Evolutionary conservation across 495 filamentous ascomycete species (phyloP).

Genomic region (Xylaria nigripes): DNA sequence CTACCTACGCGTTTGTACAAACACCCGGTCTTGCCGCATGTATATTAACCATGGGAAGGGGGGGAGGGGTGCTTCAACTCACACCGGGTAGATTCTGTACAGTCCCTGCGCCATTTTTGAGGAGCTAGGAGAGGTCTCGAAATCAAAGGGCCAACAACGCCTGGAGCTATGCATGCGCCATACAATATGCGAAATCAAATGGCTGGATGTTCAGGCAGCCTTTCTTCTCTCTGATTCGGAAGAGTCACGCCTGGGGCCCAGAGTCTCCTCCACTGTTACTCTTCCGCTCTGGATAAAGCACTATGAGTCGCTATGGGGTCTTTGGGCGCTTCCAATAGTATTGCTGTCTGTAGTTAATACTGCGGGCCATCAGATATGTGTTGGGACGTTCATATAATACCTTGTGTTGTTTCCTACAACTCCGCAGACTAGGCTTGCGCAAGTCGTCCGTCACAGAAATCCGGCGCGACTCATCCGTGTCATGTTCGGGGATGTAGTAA

Average conservation of each 20-base stretch:
- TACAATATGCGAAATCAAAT: constrained; percentile 13
- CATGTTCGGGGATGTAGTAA: constrained; percentile 91
- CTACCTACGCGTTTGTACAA: neutral
- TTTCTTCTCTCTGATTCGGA: neutral
- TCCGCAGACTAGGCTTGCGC: constrained; percentile 77
- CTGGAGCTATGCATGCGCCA: constrained; percentile 21
- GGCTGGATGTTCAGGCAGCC: neutral
- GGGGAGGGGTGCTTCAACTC: too few species aligned
- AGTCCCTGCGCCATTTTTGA: neutral
- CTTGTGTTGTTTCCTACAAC: constrained; percentile 93
- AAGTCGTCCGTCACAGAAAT: constrained; percentile 78
- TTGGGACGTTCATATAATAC: constrained; percentile 36
- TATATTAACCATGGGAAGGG: too few species aligned
- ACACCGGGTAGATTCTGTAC: too few species aligned
- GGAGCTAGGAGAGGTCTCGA: neutral
- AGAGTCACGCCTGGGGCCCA: neutral
- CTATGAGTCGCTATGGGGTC: constrained; percentile 33
- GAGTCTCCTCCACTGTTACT: neutral
- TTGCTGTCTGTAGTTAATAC: constrained; percentile 51
- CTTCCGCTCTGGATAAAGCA: neutral
- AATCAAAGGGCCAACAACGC: constrained; percentile 18
- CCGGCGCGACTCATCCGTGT: constrained; percentile 68
- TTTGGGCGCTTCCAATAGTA: constrained; percentile 83
- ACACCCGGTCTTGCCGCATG: neutral
- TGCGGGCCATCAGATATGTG: neutral